Conservation (phyloP, 495 filamentous ascomycete species). For the Trichoderma erinaceum region DNA sequence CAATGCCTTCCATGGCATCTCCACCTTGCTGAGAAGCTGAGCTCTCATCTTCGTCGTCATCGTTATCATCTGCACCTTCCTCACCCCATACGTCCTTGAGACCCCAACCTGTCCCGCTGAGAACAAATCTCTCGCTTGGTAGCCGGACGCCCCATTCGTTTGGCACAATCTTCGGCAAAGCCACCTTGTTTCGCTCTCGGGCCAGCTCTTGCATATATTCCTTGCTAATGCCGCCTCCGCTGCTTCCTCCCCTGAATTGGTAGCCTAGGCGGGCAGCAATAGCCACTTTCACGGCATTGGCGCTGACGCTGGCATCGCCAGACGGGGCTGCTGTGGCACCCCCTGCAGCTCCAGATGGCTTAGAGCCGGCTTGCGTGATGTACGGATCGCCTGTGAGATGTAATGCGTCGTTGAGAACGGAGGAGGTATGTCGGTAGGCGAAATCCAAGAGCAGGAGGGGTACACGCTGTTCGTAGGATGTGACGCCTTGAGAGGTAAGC, state of each 20-base stretch:
- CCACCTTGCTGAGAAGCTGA: conserved; percentile 30
- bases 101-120: conserved; percentile 79
- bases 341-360: conserved; percentile 38
- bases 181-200: conserved; percentile 71
- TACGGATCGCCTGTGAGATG: conserved; percentile 60
- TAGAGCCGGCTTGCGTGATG: conserved; percentile 43
- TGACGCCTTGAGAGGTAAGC: conserved; percentile 79
- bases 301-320: conserved; percentile 38
- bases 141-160: conserved; percentile 77
- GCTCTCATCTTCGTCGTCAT: conserved; percentile 34
- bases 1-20: conserved; percentile 43
- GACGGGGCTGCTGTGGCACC: conserved; percentile 40
- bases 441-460: conserved; percentile 94
- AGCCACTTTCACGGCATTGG: conserved; percentile 45
- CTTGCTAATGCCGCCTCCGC: conserved; percentile 56
- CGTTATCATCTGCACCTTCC: conserved; percentile 41
- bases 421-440: conserved; percentile 74
- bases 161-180: conserved; percentile 62
- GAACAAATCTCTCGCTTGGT: conserved; percentile 85
- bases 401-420: conserved; percentile 60
- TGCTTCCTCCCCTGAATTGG: conserved; percentile 45
- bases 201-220: conserved; percentile 84
- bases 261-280: conserved; percentile 44
- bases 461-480: conserved; percentile 86
- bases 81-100: conserved; percentile 70